Evolutionary conservation across 2,329 filamentous ascomycete species (phyloP), one percentile per base, ranked within the genome.

Genomic region (Diplodia intermedia): DNA sequence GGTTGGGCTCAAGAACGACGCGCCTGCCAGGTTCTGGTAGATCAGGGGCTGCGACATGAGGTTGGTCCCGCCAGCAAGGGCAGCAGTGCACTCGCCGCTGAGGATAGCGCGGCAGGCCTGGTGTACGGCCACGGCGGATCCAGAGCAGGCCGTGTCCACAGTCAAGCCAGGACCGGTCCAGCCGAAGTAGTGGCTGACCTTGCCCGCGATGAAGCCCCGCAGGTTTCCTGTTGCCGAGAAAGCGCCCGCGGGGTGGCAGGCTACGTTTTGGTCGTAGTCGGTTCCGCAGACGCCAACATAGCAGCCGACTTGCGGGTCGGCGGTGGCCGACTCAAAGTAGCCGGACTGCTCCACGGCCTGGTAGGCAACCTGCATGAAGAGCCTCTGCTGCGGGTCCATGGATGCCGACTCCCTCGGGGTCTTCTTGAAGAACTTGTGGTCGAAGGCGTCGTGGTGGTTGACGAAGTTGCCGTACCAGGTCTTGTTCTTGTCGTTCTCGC

Each of bases 1-100:
- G 1, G 78, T 81, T 0, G 76, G 76, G 15, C 79, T 82, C 0
- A 85, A 71, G 65, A 85, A 83, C 1, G 74, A 73, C 0, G 76
- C 82, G 0, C 71, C 74, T 2, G 72, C 76, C 6, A 82, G 73
- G 47, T 79, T 75, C 57, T 77, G 70, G 52, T 73, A 78, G 55
- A 69, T 72, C 53, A 75, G 43, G 1, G 76, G 74, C 54, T 71
- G 75, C 11, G 73, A 74, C 3, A 81, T 73, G 3, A 78, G 66
- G 65, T 78, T 78, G 1, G 74, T 72, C 5, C 80, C 81, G 0
- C 79, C 80, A 1, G 75, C 78, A 5, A 83, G 20, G 3, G 77
- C 77, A 23, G 69, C 65, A 12, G 63, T 63, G 65, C 73, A 73
- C 65, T 79, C 76, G 1, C 76, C 75, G 11, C 55, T 60, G 15